These are phyloP conservation scores for Hirschioporus abietinus DNA, from an alignment of 768 basidiomycete genomes.

Conservation along the genomic window DNA sequence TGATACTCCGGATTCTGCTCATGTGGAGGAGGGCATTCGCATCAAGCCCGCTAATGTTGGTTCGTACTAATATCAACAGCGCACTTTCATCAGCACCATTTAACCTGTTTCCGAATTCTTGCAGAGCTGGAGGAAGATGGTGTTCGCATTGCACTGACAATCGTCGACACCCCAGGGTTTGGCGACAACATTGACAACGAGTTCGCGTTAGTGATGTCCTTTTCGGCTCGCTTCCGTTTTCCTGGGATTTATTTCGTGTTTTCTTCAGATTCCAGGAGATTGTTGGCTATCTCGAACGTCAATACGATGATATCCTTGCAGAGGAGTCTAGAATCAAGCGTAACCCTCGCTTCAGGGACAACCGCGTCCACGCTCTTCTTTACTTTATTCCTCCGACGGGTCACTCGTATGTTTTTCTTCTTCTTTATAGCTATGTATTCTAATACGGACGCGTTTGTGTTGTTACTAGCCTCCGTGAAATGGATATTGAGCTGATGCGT, in stretches of 20 bases:
- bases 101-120: background rate
- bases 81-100: background rate
- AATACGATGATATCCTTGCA: conserved; percentile 98
- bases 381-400: conserved; percentile 99
- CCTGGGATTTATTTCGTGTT: conserved; percentile 4
- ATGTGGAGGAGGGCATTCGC: conserved; percentile 89
- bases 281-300: conserved; percentile 91
- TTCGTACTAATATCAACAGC: conserved; percentile 31
- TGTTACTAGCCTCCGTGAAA: conserved; percentile 71
- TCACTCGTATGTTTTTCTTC: conserved; percentile 67
- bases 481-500: conserved; percentile 99
- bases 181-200: conserved; percentile 99
- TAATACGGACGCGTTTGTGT: background rate
- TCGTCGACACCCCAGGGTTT: conserved; percentile 98
- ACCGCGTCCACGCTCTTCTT: conserved; percentile 91
- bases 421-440: background rate
- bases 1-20: conserved; percentile 82
- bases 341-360: conserved; percentile 98
- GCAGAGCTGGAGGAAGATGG: conserved; percentile 98
- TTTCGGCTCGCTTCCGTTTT: conserved; percentile 7
- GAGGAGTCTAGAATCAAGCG: conserved; percentile 99
- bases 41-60: conserved; percentile 95
- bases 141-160: conserved; percentile 94
- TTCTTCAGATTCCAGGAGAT: conserved; percentile 87
- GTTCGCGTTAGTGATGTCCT: conserved; percentile 67